A percentile compares a stretch with the other conserved stretches of the same genome.
Conservation (phyloP, 176 grass and related monocot genomes). For the Musa acuminata region DNA sequence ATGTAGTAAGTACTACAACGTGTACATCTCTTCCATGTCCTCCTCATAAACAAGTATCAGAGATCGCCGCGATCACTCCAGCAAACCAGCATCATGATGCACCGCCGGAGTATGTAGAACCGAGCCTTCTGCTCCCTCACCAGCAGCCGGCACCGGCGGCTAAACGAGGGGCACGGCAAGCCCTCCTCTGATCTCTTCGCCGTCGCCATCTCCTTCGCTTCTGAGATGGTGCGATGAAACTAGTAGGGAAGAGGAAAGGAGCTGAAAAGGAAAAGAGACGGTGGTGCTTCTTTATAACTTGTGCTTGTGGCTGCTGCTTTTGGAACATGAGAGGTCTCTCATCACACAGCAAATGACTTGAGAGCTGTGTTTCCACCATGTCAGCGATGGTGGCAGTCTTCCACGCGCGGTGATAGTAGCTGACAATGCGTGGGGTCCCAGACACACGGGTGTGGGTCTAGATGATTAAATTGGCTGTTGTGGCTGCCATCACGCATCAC, state of each 20-base stretch:
- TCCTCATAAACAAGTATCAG: neutral
- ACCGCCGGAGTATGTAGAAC: constrained; percentile 22
- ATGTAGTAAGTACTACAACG: too few relatives aligned
- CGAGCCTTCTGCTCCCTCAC: constrained; percentile 9
- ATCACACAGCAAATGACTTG: too few relatives aligned
- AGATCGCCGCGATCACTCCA: constrained; percentile 9
- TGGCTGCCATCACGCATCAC: too few relatives aligned
- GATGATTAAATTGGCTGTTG: neutral
- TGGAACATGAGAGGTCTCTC: neutral
- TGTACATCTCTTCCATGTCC: too few relatives aligned
- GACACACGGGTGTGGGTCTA: too few relatives aligned
- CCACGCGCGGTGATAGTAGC: neutral
- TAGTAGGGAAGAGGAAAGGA: too few relatives aligned
- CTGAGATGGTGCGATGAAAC: neutral
- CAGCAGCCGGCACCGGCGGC: neutral
- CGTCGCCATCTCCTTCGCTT: neutral
- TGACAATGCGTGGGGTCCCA: neutral
- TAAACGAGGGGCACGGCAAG: neutral
- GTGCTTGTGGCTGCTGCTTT: neutral
- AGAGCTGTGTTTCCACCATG: too few relatives aligned
- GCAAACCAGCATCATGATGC: constrained; percentile 16
- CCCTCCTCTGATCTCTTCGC: neutral
- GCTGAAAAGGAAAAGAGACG: neutral
- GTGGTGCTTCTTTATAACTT: neutral
- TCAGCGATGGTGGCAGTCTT: too few relatives aligned